A percentile compares a stretch with the other conserved stretches of the same genome.
Conservation (phyloP, 768 basidiomycete species). For the Hydnum rufescens region DNA sequence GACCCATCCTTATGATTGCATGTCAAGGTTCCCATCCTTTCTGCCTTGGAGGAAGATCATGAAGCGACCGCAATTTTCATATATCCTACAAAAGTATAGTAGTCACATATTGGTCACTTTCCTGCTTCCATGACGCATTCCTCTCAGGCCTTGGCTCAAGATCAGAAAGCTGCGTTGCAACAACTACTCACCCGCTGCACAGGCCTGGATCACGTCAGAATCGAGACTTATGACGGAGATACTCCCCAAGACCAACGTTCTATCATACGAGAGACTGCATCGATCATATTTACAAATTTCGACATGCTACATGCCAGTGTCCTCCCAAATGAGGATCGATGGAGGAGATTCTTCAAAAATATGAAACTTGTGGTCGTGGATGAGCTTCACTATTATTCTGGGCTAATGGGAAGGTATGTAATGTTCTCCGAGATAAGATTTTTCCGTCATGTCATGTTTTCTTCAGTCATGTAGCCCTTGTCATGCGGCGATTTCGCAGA, state of each 20-base stretch:
- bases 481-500: slow-evolving; percentile 55
- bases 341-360: slow-evolving; percentile 66
- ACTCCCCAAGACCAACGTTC: slow-evolving; percentile 50
- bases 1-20: not conserved
- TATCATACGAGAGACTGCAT: slow-evolving; percentile 50
- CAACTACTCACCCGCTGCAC: slow-evolving; percentile 41
- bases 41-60: slow-evolving; percentile 39
- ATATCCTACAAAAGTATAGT: slow-evolving; percentile 64
- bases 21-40: slow-evolving; percentile 47
- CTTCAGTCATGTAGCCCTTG: slow-evolving; percentile 55
- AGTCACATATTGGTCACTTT: not conserved
- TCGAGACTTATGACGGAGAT: slow-evolving; percentile 76
- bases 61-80: slow-evolving; percentile 58
- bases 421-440: not conserved
- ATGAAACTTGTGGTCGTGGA: slow-evolving; percentile 66
- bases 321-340: slow-evolving; percentile 63
- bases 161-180: slow-evolving; percentile 54
- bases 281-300: slow-evolving; percentile 79
- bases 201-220: slow-evolving; percentile 41
- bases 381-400: slow-evolving; percentile 74
- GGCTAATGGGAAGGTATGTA: slow-evolving; percentile 53
- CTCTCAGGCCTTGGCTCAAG: slow-evolving; percentile 65
- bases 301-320: slow-evolving; percentile 77
- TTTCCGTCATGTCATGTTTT: not conserved
- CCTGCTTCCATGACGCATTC: not conserved